A percentile compares a stretch with the other conserved stretches of the same genome.
Conservation (phyloP, 345 rosid genomes). For the Jatropha curcas region DNA sequence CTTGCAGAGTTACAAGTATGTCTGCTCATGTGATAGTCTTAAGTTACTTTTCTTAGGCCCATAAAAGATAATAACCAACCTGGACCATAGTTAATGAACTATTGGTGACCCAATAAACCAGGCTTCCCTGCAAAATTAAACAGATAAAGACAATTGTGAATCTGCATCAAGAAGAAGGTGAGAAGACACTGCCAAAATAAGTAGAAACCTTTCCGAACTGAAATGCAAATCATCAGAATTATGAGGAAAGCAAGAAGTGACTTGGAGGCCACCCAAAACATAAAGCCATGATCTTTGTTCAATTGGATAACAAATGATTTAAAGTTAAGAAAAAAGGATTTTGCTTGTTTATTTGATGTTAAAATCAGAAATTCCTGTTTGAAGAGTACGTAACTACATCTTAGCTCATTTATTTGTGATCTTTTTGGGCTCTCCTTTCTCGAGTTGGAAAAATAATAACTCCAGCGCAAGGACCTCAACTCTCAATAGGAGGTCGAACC, state of each 20-base stretch:
- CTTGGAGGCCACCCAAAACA: neutral
- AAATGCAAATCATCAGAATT: neutral
- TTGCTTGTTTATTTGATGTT: no score
- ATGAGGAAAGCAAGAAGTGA: neutral
- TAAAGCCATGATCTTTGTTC: neutral
- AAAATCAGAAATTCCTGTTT: no score
- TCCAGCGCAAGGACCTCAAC: no score
- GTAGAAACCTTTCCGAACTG: neutral
- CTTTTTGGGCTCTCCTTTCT: no score
- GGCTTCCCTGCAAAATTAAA: conserved; percentile 69
- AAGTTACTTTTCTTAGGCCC: neutral
- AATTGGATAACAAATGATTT: no score
- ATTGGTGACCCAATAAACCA: conserved; percentile 88
- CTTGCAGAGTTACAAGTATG: no score
- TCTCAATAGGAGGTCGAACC: no score
- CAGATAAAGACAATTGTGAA: conserved; percentile 20
- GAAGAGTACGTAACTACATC: no score
- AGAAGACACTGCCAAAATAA: neutral
- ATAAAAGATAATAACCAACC: conserved; percentile 43
- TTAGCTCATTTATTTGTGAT: no score
- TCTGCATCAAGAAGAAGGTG: neutral
- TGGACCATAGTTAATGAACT: conserved; percentile 65
- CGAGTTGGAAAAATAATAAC: no score
- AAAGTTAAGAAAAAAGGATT: no score
- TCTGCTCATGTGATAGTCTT: no score